phyloP scores from a whole-genome alignment of 495 filamentous ascomycete genomes.

The Talaromyces nanjingensis region DNA sequence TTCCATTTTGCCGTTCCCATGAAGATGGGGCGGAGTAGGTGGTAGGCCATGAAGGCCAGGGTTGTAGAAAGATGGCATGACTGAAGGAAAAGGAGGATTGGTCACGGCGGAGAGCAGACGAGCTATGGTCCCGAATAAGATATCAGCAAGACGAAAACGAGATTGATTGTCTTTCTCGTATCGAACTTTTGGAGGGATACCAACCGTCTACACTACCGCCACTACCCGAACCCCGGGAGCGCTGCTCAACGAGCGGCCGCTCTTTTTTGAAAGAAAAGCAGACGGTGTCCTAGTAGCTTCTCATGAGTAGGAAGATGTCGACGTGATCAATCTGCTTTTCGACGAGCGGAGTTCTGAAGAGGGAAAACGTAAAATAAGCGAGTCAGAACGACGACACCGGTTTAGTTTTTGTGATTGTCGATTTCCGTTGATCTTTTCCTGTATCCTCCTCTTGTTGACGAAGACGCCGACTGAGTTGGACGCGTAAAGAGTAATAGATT shows the following conservation, averaged over 20 bases:
- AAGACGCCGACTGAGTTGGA: background rate
- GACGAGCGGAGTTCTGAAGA: background rate
- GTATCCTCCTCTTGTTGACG: background rate
- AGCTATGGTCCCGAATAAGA: constrained; percentile 11
- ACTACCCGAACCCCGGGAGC: constrained; percentile 38
- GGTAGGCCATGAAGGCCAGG: constrained; percentile 38
- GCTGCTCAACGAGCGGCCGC: constrained; percentile 38
- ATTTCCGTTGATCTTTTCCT: background rate
- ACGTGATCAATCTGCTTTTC: background rate
- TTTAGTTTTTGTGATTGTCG: background rate
- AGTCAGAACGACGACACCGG: background rate
- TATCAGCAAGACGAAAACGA: constrained; percentile 11
- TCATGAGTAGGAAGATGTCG: constrained; percentile 10
- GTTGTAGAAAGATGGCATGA: constrained; percentile 42
- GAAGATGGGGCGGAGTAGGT: constrained; percentile 39
- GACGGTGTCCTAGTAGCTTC: constrained; percentile 13
- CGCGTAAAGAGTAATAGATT: background rate
- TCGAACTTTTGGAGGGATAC: constrained; percentile 16
- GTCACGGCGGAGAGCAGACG: constrained; percentile 36
- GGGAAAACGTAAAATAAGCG: background rate
- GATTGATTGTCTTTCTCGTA: background rate
- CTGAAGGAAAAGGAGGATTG: constrained; percentile 22
- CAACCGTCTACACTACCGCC: constrained; percentile 43
- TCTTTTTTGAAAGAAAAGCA: constrained; percentile 19
- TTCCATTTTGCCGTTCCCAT: constrained; percentile 33